These are phyloP conservation scores for Fraxinus velutina DNA, from an alignment of 305 asterid species.

Conservation along the genomic window DNA sequence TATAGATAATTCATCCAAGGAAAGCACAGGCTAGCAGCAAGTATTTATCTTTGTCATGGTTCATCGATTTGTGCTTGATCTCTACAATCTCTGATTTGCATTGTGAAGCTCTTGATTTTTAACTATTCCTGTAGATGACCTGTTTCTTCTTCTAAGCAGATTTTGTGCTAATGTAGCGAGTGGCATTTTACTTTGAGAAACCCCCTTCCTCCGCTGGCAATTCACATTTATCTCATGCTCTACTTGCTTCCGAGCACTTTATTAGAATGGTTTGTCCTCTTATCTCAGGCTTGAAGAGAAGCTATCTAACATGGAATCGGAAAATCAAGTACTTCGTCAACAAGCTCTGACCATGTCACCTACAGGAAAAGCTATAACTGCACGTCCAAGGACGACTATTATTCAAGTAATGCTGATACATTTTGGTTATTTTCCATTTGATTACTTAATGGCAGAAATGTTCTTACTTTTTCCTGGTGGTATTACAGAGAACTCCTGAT, in stretches of 20 bases:
- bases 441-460: constrained; percentile 14
- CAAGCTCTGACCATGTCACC: constrained; percentile 97
- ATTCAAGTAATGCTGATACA: constrained; percentile 49
- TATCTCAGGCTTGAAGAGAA: constrained; percentile 88
- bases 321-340: constrained; percentile 98
- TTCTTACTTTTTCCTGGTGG: constrained; percentile 32
- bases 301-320: constrained; percentile 85
- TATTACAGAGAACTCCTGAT: constrained; percentile 79
- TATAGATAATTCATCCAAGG: not conserved
- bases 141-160: not conserved
- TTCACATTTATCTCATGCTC: not conserved
- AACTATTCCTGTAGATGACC: not conserved
- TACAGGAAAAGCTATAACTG: constrained; percentile 73
- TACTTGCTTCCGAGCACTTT: not conserved
- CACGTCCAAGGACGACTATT: constrained; percentile 70
- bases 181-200: not conserved
- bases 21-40: not conserved
- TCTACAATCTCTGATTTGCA: not conserved
- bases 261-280: constrained; percentile 26
- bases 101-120: not conserved
- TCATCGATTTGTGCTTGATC: not conserved
- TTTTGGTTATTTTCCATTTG: constrained; percentile 19
- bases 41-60: not conserved
- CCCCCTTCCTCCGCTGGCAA: not conserved
- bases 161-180: not conserved